phyloP scores from a whole-genome alignment of 2,329 filamentous ascomycete genomes.

The Graphilbum ipis-grandicollis region DNA sequence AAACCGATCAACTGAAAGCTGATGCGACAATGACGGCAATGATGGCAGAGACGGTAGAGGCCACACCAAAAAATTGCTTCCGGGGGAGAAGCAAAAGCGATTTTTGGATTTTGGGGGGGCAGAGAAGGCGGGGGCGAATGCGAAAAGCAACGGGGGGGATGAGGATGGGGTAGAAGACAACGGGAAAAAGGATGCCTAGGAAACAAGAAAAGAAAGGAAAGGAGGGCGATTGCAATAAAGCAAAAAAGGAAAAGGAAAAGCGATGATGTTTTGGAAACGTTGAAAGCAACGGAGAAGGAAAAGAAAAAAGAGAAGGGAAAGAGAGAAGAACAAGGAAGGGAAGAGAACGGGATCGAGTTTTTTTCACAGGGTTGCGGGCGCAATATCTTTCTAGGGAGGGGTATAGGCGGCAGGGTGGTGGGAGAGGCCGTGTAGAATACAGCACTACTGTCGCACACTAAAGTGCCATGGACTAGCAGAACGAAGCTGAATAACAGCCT shows the following conservation, averaged over 20 bases:
- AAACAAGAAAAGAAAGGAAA: neutral
- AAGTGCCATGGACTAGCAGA: too few species aligned
- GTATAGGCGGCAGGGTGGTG: too few species aligned
- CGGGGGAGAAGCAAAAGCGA: neutral
- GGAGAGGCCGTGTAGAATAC: too few species aligned
- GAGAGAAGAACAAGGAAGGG: neutral
- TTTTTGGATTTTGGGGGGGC: neutral
- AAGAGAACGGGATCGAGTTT: neutral
- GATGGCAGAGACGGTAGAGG: too few species aligned
- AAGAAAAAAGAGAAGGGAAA: slow-evolving; percentile 3
- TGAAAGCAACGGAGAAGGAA: neutral
- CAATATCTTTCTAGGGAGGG: neutral
- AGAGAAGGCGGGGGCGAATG: neutral
- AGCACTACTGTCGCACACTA: too few species aligned
- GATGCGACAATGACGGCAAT: slow-evolving; percentile 4
- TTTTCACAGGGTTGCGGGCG: slow-evolving; percentile 1
- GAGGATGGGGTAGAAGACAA: too few species aligned
- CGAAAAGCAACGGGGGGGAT: neutral
- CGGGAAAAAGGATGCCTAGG: neutral
- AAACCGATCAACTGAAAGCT: slow-evolving; percentile 1
- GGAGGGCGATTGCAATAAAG: slow-evolving; percentile 2
- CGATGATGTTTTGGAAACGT: neutral
- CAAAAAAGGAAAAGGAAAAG: slow-evolving; percentile 1
- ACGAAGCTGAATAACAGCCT: too few species aligned
- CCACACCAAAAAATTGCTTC: slow-evolving; percentile 1